Conservation (phyloP, 768 basidiomycete genomes). For the Pleurotus tuber-regium region DNA sequence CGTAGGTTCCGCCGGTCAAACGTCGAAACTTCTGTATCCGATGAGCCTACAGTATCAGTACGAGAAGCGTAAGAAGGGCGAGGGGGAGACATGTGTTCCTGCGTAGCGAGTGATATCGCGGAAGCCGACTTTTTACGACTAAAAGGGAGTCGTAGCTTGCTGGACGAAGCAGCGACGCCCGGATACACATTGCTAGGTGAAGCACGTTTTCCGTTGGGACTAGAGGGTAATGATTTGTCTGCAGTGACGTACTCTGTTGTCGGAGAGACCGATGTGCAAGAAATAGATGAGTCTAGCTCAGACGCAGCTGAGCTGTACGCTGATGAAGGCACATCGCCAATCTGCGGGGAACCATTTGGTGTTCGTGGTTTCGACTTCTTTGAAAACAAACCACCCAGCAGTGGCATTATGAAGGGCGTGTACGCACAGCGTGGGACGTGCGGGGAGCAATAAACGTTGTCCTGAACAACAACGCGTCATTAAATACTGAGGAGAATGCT, state of each 20-base stretch:
- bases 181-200: conserved; percentile 4
- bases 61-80: conserved; percentile 30
- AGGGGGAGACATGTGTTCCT: conserved; percentile 22
- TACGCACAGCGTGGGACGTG: background rate
- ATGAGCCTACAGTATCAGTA: conserved; percentile 35
- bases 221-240: conserved; percentile 19
- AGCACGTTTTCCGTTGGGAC: conserved; percentile 15
- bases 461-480: background rate
- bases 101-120: conserved; percentile 17
- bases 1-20: conserved; percentile 34
- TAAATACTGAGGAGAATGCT: background rate
- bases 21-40: conserved; percentile 41
- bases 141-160: conserved; percentile 38
- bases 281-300: conserved; percentile 6
- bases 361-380: conserved; percentile 6
- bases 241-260: conserved; percentile 27
- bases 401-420: background rate
- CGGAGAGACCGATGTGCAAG: conserved; percentile 14
- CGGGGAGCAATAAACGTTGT: background rate
- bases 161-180: conserved; percentile 19
- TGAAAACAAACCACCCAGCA: conserved; percentile 8
- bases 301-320: conserved; percentile 7
- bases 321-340: background rate
- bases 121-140: conserved; percentile 27
- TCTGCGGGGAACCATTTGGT: background rate